These are phyloP conservation scores for Cercospora berteroae DNA, from an alignment of 2,329 filamentous ascomycete species.

Conservation along the genomic window DNA sequence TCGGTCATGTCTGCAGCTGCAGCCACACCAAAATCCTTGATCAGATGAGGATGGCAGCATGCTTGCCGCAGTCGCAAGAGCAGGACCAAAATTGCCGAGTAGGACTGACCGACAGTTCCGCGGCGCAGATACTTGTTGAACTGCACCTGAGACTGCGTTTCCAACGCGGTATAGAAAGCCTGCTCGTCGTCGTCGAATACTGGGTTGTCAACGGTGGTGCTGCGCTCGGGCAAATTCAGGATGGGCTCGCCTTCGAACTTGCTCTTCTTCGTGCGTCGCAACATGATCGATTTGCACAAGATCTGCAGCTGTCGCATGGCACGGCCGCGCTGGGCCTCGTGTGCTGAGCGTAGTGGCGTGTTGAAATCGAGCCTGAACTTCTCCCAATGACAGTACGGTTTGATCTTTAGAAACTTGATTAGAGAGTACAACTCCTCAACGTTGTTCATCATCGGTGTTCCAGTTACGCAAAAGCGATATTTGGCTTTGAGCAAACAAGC, in stretches of 20 bases:
- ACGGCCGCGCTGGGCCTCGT: constrained; percentile 30
- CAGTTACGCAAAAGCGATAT: constrained; percentile 72
- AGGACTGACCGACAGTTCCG: constrained; percentile 67
- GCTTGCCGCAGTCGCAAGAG: constrained; percentile 77
- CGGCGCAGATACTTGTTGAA: constrained; percentile 75
- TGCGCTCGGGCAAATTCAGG: constrained; percentile 63
- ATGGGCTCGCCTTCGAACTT: constrained; percentile 77
- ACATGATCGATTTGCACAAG: constrained; percentile 74
- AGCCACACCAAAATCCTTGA: constrained; percentile 62
- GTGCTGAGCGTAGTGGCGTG: constrained; percentile 49
- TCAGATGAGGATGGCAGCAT: constrained; percentile 73
- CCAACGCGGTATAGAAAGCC: constrained; percentile 64
- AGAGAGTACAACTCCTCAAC: constrained; percentile 75
- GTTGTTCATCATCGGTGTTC: constrained; percentile 86
- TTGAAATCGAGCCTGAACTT: constrained; percentile 62
- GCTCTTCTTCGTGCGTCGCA: constrained; percentile 79
- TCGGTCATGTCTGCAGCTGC: constrained; percentile 49
- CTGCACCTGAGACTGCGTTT: constrained; percentile 63
- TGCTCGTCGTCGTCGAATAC: constrained; percentile 66
- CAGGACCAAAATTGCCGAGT: constrained; percentile 76
- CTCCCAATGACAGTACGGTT: constrained; percentile 66
- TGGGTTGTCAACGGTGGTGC: constrained; percentile 60
- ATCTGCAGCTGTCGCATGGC: constrained; percentile 72
- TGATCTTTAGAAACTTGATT: constrained; percentile 72
- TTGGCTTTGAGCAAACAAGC: constrained; percentile 58